Base-by-base conservation (phyloP, 345 rosid species). In the Excoecaria cochinchinensis region DNA sequence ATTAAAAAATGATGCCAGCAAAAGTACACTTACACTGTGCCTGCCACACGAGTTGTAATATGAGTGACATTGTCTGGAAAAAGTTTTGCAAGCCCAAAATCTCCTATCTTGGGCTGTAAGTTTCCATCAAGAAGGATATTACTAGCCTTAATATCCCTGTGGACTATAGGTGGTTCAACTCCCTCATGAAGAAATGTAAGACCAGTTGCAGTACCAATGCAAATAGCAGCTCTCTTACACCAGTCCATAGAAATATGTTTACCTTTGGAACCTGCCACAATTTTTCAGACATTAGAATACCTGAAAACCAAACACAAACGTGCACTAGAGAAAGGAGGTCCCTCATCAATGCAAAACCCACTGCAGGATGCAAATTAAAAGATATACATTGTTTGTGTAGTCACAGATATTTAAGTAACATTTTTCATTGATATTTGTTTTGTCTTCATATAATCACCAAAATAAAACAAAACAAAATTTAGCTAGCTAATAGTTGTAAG, bases 111-210 rank as follows among this genome's bases (percentile, higher is more conserved):
- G 12, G 96, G 96, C 73, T 61, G 79, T 65, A 89, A 81, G 69
- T 84, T 79, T 19, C 77, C 78, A 63, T 85, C 96, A 38, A 91
- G 90, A 81, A 91, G 93, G 77, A 91, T 70, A 75, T 91, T 91
- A 81, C 96, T 89, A 72, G 96, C 96, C 77, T 91, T 91, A 48
- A 91, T 91, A 79, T 91, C 96, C 75, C 96, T 82, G 79, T 91
- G 96, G 74, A 91, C 96, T 11, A 91, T 87, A 38, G 70, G 80
- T 0, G 93, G 96, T 52, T 83, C 84, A 24, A 85, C 86, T 76
- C 85, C 96, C 25, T 91, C 87, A 24, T 91, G 93, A 72, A 91
- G 96, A 81, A 86, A 89, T 70, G 87, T 82, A 71, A 91, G 90
- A 63, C 91, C 93, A 55, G 80, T 72, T 25, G 96, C 96, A 47